Evolutionary conservation across 192 early-diverging fungal species (phyloP).

Genomic region (Paraglomus occultum): DNA sequence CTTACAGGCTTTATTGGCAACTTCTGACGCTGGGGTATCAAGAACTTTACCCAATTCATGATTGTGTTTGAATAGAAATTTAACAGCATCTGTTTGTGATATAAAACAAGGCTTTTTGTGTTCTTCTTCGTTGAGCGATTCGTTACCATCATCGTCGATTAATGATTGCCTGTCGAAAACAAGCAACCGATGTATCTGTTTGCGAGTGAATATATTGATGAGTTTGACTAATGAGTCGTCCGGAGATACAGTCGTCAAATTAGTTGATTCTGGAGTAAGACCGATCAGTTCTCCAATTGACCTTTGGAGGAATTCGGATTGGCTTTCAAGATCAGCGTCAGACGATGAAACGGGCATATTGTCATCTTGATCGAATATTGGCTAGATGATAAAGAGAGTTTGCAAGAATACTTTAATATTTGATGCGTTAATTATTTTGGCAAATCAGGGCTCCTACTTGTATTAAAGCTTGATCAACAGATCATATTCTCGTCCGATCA

Average conservation of each 20-base stretch:
- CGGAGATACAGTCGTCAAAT: slow-evolving; percentile 22
- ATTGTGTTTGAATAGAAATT: slow-evolving; percentile 48
- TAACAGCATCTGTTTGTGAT: slow-evolving; percentile 55
- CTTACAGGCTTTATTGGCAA: slow-evolving; percentile 30
- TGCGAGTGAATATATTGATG: slow-evolving; percentile 40
- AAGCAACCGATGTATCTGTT: slow-evolving; percentile 48
- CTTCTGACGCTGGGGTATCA: slow-evolving; percentile 34
- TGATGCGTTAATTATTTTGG: background rate
- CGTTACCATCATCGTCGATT: slow-evolving; percentile 20
- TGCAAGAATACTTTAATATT: background rate
- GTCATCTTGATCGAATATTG: background rate
- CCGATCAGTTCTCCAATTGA: slow-evolving; percentile 25
- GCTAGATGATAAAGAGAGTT: background rate
- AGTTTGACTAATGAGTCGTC: slow-evolving; percentile 26
- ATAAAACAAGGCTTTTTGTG: slow-evolving; percentile 34
- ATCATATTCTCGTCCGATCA: background rate
- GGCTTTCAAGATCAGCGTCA: background rate
- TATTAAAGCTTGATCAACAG: background rate
- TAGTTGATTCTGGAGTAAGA: slow-evolving; percentile 11
- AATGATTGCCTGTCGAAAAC: slow-evolving; percentile 38
- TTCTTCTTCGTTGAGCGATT: slow-evolving; percentile 26
- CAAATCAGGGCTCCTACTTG: no score
- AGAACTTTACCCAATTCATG: slow-evolving; percentile 51
- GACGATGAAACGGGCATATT: background rate
- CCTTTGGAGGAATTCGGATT: slow-evolving; percentile 16